These are phyloP conservation scores for Auriscalpium microsporum DNA, from an alignment of 768 basidiomycete genomes.

Conservation along the genomic window DNA sequence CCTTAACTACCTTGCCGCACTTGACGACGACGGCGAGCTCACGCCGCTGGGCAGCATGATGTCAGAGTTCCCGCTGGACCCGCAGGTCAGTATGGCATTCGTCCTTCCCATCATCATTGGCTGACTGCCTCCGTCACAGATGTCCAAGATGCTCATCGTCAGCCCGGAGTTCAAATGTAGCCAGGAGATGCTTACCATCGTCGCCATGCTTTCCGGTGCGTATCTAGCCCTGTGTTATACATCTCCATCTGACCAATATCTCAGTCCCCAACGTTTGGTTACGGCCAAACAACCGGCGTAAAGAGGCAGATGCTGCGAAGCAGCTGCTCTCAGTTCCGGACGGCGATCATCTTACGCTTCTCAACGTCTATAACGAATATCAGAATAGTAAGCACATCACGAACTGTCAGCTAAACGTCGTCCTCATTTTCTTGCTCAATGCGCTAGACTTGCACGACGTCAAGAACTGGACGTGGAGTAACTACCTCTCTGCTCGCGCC, in stretches of 20 bases:
- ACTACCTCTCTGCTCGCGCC: constrained; percentile 78
- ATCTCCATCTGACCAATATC: background rate
- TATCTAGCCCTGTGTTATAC: background rate
- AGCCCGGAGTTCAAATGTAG: constrained; percentile 95
- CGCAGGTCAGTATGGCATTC: constrained; percentile 47
- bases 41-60: constrained; percentile 83
- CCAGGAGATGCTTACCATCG: constrained; percentile 91
- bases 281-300: constrained; percentile 78
- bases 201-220: constrained; percentile 91
- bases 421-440: background rate
- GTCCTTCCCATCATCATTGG: background rate
- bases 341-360: constrained; percentile 90
- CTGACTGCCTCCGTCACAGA: constrained; percentile 28
- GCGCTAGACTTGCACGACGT: constrained; percentile 36
- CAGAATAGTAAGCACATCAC: constrained; percentile 50
- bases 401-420: background rate
- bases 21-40: constrained; percentile 90
- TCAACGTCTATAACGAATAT: constrained; percentile 95
- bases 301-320: constrained; percentile 91
- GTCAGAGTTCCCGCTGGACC: constrained; percentile 99
- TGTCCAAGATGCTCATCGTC: constrained; percentile 89
- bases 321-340: constrained; percentile 82
- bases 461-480: constrained; percentile 84
- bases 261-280: constrained; percentile 91
- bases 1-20: constrained; percentile 82